Percentiles rank a stretch among this genome's conserved stretches.
phyloP scores from a whole-genome alignment of 1,284 basidiomycete species.

The Blastosporella zonata region DNA sequence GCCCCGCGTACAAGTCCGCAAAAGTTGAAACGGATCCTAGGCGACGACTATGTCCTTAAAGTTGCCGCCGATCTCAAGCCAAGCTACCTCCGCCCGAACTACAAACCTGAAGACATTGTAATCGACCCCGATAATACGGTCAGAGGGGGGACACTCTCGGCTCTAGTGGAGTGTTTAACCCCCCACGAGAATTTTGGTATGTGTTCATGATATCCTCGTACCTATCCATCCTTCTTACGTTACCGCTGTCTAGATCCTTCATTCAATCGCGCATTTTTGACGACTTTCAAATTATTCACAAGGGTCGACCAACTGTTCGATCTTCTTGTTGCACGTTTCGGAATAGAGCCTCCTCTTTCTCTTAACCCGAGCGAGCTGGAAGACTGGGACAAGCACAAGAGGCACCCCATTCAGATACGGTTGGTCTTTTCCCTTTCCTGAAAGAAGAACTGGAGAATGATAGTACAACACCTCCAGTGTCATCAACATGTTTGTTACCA shows the following conservation, averaged over 20 bases:
- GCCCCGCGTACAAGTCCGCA: constrained; percentile 37
- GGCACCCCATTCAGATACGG: constrained; percentile 86
- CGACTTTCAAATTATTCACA: constrained; percentile 97
- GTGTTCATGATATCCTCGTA: constrained; percentile 20
- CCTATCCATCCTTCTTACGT: neutral
- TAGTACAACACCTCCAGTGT: constrained; percentile 46
- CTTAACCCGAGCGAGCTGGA: constrained; percentile 68
- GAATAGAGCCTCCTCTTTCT: constrained; percentile 71
- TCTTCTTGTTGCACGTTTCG: constrained; percentile 80
- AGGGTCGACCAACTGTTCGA: constrained; percentile 83
- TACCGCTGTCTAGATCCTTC: constrained; percentile 55
- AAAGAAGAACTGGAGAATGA: constrained; percentile 6
- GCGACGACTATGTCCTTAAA: constrained; percentile 59
- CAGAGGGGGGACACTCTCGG: constrained; percentile 82
- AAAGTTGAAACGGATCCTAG: constrained; percentile 76
- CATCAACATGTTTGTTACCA: constrained; percentile 78
- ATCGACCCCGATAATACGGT: constrained; percentile 83
- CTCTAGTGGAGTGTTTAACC: constrained; percentile 86
- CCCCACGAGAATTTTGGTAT: constrained; percentile 81
- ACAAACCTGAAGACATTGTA: constrained; percentile 75
- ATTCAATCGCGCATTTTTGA: constrained; percentile 91
- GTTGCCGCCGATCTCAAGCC: constrained; percentile 62
- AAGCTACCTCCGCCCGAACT: constrained; percentile 84
- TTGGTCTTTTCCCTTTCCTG: constrained; percentile 33
- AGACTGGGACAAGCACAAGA: constrained; percentile 87